Base-by-base conservation (phyloP, 78 protist species). In the Chrysochromulina parva region DNA sequence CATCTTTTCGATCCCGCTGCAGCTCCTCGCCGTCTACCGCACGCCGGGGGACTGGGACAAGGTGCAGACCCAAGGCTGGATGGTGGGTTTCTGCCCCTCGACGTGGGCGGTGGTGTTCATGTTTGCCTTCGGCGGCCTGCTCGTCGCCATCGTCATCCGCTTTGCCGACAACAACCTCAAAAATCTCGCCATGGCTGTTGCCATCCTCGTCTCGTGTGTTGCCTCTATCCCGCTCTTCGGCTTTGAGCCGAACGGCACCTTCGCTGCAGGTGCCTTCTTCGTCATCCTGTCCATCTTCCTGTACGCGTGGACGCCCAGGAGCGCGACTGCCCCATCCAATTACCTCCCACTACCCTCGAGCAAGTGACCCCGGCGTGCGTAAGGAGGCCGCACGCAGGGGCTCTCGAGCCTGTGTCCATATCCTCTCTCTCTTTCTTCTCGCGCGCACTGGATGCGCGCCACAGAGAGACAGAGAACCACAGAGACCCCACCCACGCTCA, bases 81-180 rank as follows among this genome's bases (percentile, higher is more conserved):
- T 90, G 16, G 19, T 2, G 7, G 93, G 93, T 4, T 90, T 73
- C 89, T 2, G 26, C 73, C 57, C 82, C 50, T 0, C n/a, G 54
- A 20, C 60, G 19, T 82, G 88, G 93, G n/a, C 59, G n/a, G 73
- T 90, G 60, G 66, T 90, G 48, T 0, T 1, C 54, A 47, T 90
- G 24, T 24, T 14, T 0, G 22, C 80, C 22, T 3, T 48, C 19
- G 93, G 92, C 16, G 93, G 93, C 16, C 28, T 90, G 76, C 71
- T 90, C 54, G 76, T 81, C 85, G 93, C 93, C 54, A 74, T 90
- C 54, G 88, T 81, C n/a, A 87, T 90, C 58, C 55, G 58, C 28
- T 78, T 55, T 73, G 92, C 87, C 76, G 92, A 11, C 81, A 89
- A 84, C 84, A 84, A 48, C 84, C n/a, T 90, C 67, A 78, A 90